phyloP scores from a whole-genome alignment of 495 filamentous ascomycete genomes.

The Aspergillus mulundensis region DNA sequence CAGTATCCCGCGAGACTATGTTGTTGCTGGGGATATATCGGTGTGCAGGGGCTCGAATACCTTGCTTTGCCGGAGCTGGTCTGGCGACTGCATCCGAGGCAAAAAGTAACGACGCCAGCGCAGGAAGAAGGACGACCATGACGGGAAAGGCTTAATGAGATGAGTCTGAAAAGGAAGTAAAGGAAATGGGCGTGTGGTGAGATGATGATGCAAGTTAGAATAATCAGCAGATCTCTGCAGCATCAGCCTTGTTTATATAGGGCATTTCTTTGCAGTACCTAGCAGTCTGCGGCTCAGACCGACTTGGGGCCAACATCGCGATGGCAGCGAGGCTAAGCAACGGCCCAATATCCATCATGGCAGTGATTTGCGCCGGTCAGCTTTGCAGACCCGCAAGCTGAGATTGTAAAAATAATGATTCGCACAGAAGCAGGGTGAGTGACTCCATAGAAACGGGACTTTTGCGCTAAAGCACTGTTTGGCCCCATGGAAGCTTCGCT shows the following conservation, averaged over 20 bases:
- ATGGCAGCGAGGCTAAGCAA: not conserved
- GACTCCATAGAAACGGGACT: not conserved
- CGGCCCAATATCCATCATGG: not conserved
- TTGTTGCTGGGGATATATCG: constrained; percentile 2
- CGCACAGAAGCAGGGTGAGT: not conserved
- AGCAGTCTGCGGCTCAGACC: not conserved
- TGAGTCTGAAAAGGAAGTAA: not conserved
- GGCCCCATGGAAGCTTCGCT: constrained; percentile 2
- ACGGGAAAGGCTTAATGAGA: not conserved
- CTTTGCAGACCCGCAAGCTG: not conserved
- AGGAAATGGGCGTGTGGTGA: not conserved
- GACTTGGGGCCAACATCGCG: not conserved
- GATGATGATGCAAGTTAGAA: not conserved
- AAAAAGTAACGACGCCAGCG: not conserved
- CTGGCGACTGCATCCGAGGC: constrained; percentile 1
- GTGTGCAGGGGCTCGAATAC: constrained; percentile 2
- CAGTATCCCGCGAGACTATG: constrained; percentile 1
- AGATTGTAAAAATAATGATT: not conserved
- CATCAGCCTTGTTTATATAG: not conserved
- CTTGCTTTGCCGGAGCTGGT: constrained; percentile 1
- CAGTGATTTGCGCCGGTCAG: not conserved
- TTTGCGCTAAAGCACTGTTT: not conserved
- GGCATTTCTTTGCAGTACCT: not conserved
- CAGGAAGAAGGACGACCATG: constrained; percentile 4
- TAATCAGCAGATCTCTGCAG: not conserved